These are phyloP conservation scores for Colletotrichum gloeosporioides DNA, from an alignment of 2,329 filamentous ascomycete species.

Conservation along the genomic window DNA sequence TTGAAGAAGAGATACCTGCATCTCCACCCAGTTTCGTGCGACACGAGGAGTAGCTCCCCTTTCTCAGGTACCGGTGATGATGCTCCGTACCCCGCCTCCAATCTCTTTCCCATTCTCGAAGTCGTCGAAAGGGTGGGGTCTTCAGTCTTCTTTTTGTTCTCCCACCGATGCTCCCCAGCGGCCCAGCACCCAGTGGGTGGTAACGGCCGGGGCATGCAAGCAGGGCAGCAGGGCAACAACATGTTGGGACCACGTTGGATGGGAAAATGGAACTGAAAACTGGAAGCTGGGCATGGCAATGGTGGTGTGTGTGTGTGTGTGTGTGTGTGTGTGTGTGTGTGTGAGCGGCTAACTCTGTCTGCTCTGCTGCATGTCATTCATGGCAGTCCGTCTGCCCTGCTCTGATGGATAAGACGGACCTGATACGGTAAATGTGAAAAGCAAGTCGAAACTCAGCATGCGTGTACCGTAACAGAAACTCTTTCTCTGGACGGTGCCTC, in stretches of 20 bases:
- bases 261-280: not conserved
- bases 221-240: not conserved
- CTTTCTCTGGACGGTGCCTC: not conserved
- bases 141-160: not conserved
- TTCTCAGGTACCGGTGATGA: not conserved
- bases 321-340: not conserved
- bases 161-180: slow-evolving; percentile 2
- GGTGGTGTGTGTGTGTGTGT: not conserved
- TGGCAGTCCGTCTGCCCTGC: not conserved
- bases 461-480: not conserved
- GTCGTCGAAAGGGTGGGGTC: not conserved
- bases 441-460: not conserved
- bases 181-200: not conserved
- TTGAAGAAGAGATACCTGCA: not conserved
- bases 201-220: not conserved
- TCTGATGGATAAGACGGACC: not conserved
- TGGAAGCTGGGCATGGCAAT: not conserved
- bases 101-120: slow-evolving; percentile 20
- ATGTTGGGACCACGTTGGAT: not conserved
- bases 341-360: not conserved
- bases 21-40: not conserved
- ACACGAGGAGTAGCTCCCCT: not conserved
- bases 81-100: slow-evolving; percentile 14
- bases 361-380: not conserved
- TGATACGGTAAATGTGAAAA: not conserved